Conservation (phyloP, 495 filamentous ascomycete species). For the Rusavskia elegans region DNA sequence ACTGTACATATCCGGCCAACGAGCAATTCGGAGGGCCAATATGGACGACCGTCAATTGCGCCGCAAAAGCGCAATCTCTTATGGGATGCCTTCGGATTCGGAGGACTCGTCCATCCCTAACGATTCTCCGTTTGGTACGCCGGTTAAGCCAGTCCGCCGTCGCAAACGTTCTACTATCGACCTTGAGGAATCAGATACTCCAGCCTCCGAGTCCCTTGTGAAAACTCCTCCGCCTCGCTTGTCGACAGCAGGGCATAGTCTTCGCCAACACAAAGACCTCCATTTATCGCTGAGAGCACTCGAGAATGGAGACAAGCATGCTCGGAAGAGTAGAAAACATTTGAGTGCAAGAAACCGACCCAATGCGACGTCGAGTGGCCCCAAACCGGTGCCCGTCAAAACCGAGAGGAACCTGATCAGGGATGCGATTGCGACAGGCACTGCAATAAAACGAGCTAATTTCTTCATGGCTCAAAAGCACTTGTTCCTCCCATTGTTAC, state of each 20-base stretch:
- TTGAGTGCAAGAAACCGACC: constrained; percentile 1
- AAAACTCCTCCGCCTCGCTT: constrained; percentile 5
- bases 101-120: neutral
- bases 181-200: constrained; percentile 1
- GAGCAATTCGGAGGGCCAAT: neutral
- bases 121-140: constrained; percentile 11
- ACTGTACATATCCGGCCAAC: neutral
- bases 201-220: constrained; percentile 2
- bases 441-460: constrained; percentile 27
- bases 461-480: constrained; percentile 37
- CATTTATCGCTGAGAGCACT: constrained; percentile 7
- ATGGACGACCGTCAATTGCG: constrained; percentile 2
- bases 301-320: constrained; percentile 11
- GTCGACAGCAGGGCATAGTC: constrained; percentile 11
- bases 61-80: constrained; percentile 8
- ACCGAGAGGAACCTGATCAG: constrained; percentile 26
- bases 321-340: constrained; percentile 1
- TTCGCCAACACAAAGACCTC: constrained; percentile 11
- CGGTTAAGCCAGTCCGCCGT: constrained; percentile 3
- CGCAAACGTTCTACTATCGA: constrained; percentile 1
- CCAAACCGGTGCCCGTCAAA: constrained; percentile 4
- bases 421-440: constrained; percentile 28
- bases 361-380: neutral
- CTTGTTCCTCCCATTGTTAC: constrained; percentile 36
- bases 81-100: constrained; percentile 11